Evolutionary conservation across 1,284 basidiomycete species (phyloP).

Genomic region (Tilletiaria anomala): DNA sequence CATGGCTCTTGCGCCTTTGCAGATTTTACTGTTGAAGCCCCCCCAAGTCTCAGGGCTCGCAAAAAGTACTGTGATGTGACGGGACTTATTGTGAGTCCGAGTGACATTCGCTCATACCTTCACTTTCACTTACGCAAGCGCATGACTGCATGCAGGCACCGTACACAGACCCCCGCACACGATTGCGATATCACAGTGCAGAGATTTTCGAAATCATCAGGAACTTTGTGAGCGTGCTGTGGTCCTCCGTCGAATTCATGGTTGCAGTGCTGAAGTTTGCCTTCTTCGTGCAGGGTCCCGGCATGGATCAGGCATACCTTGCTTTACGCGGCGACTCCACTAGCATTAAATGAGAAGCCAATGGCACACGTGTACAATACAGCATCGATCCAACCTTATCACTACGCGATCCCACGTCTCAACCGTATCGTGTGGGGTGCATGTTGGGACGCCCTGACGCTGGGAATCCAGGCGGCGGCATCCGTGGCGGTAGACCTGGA

Average conservation of each 20-base stretch:
- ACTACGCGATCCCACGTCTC: too few relatives aligned
- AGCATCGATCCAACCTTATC: too few relatives aligned
- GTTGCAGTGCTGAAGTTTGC: background rate
- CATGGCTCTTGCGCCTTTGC: slow-evolving; percentile 1
- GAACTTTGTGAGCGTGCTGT: too few relatives aligned
- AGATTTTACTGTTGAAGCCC: slow-evolving; percentile 72
- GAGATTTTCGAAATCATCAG: slow-evolving; percentile 70
- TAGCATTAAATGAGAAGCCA: slow-evolving; percentile 1
- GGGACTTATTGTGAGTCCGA: slow-evolving; percentile 53
- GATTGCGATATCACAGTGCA: slow-evolving; percentile 68
- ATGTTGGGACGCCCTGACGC: too few relatives aligned
- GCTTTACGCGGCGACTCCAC: slow-evolving; percentile 1
- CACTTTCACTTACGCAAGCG: background rate
- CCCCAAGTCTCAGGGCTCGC: slow-evolving; percentile 62
- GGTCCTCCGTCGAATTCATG: too few relatives aligned
- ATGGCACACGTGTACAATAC: too few relatives aligned
- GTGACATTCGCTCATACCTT: background rate
- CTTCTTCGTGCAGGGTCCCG: slow-evolving; percentile 1
- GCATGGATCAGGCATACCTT: slow-evolving; percentile 1
- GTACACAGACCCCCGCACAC: slow-evolving; percentile 68
- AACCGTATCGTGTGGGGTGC: too few relatives aligned
- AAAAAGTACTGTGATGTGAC: slow-evolving; percentile 75
- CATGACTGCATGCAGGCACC: slow-evolving; percentile 48
- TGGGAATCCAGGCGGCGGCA: too few relatives aligned
- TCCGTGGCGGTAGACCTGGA: too few relatives aligned